Evolutionary conservation across 1,284 basidiomycete species (phyloP).

Genomic region (Moniliella sp.): DNA sequence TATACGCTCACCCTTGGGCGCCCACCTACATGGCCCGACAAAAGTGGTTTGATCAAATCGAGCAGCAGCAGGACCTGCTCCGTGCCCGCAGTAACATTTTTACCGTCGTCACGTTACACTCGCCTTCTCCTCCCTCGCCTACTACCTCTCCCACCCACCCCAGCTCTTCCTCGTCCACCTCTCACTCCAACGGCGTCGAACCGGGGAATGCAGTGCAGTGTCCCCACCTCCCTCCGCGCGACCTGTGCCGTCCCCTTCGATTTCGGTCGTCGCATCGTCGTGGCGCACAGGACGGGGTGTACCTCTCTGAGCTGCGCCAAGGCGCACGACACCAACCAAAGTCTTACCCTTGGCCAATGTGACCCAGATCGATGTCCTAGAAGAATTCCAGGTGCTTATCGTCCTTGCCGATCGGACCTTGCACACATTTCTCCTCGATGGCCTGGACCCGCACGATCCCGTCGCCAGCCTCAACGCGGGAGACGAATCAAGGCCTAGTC

Average conservation of each 20-base stretch:
- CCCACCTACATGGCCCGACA: conserved; percentile 60
- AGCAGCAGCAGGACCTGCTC: conserved; percentile 65
- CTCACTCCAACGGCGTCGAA: too few species aligned
- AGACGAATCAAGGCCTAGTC: not conserved
- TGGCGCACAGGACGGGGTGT: too few species aligned
- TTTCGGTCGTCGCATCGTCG: conserved; percentile 65
- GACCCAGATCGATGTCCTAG: not conserved
- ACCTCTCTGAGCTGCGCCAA: too few species aligned
- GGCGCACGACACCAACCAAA: too few species aligned
- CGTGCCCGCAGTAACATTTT: conserved; percentile 68
- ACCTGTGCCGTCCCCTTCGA: conserved; percentile 84
- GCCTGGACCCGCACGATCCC: not conserved
- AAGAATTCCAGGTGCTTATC: not conserved
- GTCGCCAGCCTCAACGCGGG: not conserved
- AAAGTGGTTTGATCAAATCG: conserved; percentile 85
- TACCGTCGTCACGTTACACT: conserved; percentile 58
- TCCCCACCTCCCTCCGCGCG: conserved; percentile 56
- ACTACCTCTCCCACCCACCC: too few species aligned
- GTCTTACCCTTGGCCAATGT: not conserved
- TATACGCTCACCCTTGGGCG: conserved; percentile 86
- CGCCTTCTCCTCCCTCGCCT: too few species aligned
- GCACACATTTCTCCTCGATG: not conserved
- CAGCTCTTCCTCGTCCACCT: too few species aligned
- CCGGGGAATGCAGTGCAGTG: too few species aligned
- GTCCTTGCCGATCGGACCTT: not conserved